Conservation (phyloP, 768 basidiomycete species). For the Phanerochaete carnosa region DNA sequence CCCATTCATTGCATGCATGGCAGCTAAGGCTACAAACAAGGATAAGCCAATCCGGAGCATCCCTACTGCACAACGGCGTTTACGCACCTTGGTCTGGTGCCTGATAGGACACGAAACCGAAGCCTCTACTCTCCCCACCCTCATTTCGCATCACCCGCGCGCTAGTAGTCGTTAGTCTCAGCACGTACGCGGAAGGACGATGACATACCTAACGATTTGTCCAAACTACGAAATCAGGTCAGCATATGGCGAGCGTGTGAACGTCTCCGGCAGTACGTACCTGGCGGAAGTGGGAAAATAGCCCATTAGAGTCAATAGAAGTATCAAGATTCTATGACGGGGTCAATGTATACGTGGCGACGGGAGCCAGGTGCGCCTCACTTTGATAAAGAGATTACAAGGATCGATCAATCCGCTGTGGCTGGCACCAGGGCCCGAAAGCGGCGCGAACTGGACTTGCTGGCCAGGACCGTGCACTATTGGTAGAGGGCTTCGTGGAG, state of each 20-base stretch:
- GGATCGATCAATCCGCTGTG: conserved; percentile 89
- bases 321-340: conserved; percentile 73
- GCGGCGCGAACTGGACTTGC: conserved; percentile 81
- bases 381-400: conserved; percentile 89
- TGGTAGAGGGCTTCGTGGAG: conserved; percentile 40
- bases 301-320: conserved; percentile 78
- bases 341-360: conserved; percentile 13
- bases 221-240: conserved; percentile 56
- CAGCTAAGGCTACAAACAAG: conserved; percentile 53
- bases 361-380: conserved; percentile 28
- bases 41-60: background rate
- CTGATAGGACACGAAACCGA: conserved; percentile 89
- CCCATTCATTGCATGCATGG: conserved; percentile 83
- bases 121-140: conserved; percentile 74
- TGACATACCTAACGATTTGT: conserved; percentile 77
- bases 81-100: conserved; percentile 73
- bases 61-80: background rate
- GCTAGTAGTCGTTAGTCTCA: conserved; percentile 33
- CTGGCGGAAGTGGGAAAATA: conserved; percentile 80
- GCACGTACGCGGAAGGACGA: background rate
- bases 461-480: conserved; percentile 89
- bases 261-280: conserved; percentile 35
- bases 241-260: conserved; percentile 1
- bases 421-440: conserved; percentile 72
- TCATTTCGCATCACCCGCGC: conserved; percentile 93